These are phyloP conservation scores for Ampelocalamus luodianensis DNA, from an alignment of 176 grass and related monocot genomes.

Conservation along the genomic window DNA sequence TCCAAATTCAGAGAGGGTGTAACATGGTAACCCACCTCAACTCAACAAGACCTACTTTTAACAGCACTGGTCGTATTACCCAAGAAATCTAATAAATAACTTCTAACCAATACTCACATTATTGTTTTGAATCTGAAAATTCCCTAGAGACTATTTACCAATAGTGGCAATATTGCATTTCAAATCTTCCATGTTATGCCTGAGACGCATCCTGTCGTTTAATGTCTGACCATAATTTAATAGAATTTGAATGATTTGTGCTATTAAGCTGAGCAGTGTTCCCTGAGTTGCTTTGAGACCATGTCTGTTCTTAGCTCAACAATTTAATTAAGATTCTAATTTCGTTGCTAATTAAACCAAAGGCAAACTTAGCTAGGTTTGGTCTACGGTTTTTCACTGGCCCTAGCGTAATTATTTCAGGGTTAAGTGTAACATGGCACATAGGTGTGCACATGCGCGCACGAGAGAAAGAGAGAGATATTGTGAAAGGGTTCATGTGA, in stretches of 20 bases:
- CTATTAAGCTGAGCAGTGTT: not conserved
- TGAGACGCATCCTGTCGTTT: not conserved
- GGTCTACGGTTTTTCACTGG: not conserved
- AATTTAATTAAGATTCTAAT: not conserved
- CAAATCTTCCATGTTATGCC: not conserved
- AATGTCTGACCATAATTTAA: not conserved
- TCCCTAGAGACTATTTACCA: no score
- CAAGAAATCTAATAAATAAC: constrained; percentile 4
- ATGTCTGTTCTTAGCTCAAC: not conserved
- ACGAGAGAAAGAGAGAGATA: not conserved
- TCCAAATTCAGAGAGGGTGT: not conserved
- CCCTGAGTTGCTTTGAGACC: not conserved
- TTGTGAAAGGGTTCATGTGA: not conserved
- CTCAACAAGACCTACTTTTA: not conserved
- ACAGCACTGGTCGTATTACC: not conserved
- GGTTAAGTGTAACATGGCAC: not conserved
- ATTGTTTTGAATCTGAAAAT: constrained; percentile 1
- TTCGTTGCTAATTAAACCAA: no score
- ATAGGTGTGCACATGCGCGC: not conserved
- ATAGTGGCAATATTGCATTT: not conserved
- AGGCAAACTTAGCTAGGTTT: not conserved
- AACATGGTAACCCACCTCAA: not conserved
- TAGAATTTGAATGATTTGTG: not conserved
- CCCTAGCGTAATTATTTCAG: not conserved
- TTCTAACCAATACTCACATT: not conserved